These are phyloP conservation scores for Durio zibethinus DNA, from an alignment of 345 rosid species.

Conservation along the genomic window DNA sequence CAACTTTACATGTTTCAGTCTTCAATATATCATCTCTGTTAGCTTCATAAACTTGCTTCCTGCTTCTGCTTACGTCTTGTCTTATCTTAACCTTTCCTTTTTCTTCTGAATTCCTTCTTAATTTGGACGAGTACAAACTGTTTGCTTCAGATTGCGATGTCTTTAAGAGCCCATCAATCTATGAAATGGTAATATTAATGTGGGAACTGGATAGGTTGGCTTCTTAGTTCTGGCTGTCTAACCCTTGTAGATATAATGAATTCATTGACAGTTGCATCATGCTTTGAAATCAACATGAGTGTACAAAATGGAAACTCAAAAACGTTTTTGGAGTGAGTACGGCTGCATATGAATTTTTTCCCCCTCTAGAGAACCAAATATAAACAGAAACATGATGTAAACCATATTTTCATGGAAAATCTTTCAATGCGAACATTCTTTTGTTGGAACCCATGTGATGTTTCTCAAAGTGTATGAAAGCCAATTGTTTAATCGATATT, in stretches of 20 bases:
- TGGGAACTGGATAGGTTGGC: neutral
- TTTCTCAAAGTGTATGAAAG: neutral
- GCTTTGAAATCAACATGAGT: neutral
- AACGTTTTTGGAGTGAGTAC: neutral
- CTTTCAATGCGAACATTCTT: neutral
- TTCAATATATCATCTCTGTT: neutral
- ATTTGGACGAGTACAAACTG: neutral
- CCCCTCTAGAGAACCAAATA: neutral
- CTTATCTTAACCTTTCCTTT: neutral
- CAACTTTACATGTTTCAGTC: neutral
- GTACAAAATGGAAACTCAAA: neutral
- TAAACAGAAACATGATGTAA: neutral
- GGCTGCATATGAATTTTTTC: neutral
- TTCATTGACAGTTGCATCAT: neutral
- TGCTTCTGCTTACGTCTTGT: neutral
- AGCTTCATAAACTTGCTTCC: neutral
- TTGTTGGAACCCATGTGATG: neutral
- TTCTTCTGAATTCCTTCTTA: neutral
- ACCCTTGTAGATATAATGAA: neutral
- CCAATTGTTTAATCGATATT: conserved; percentile 4
- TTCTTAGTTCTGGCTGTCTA: neutral
- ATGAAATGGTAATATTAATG: neutral
- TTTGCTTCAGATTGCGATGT: neutral
- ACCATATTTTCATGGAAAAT: neutral
- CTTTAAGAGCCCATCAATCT: neutral